Conservation (phyloP, 768 basidiomycete genomes). For the Tylopilus cervinicoccineus region DNA sequence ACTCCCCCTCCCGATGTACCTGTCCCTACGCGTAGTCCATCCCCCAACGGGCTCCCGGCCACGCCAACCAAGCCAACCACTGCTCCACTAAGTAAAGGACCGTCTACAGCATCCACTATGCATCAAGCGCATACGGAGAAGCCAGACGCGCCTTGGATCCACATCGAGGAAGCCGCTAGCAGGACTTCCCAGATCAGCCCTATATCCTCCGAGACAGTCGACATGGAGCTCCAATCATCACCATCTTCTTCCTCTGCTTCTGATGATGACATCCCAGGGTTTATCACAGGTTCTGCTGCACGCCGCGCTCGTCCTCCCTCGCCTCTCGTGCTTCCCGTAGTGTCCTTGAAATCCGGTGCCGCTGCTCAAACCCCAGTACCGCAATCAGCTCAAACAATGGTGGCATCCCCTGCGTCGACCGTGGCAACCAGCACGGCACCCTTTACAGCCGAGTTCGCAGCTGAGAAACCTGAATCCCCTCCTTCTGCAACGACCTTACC, state of each 20-base stretch:
- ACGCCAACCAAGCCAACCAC: constrained; percentile 7
- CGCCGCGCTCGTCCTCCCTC: constrained; percentile 24
- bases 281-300: constrained; percentile 30
- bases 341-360: constrained; percentile 6
- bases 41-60: neutral
- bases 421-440: constrained; percentile 8
- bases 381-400: constrained; percentile 11
- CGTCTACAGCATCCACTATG: constrained; percentile 11
- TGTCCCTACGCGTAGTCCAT: neutral
- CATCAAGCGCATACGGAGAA: constrained; percentile 19
- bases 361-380: constrained; percentile 14
- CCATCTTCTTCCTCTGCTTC: constrained; percentile 27
- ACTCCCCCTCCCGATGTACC: constrained; percentile 34
- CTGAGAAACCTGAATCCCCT: constrained; percentile 11
- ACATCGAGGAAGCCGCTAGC: constrained; percentile 26
- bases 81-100: constrained; percentile 5
- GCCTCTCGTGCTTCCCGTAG: constrained; percentile 22
- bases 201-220: constrained; percentile 32
- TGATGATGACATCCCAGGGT: constrained; percentile 30
- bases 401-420: constrained; percentile 19
- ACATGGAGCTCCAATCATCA: constrained; percentile 34
- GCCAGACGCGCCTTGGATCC: constrained; percentile 12
- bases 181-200: constrained; percentile 28
- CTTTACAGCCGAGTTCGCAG: constrained; percentile 1
- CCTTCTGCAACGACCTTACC: constrained; percentile 1